phyloP scores from a whole-genome alignment of 2,329 filamentous ascomycete genomes.

The Gnomoniopsis smithogilvyi region DNA sequence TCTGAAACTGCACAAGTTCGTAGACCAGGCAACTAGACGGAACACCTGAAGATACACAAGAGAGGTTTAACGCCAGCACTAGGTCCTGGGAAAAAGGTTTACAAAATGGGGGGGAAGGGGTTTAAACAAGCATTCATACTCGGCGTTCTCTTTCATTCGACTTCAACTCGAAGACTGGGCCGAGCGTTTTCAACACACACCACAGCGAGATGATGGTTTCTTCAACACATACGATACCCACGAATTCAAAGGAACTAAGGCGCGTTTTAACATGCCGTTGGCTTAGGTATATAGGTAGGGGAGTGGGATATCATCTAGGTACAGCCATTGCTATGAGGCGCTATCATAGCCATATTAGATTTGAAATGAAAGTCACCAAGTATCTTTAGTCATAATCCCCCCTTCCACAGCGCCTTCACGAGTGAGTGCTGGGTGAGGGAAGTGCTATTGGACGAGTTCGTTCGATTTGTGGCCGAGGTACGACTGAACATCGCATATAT shows the following conservation, averaged over 20 bases:
- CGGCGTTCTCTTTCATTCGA: slow-evolving; percentile 9
- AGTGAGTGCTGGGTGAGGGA: too few relatives aligned
- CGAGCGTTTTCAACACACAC: slow-evolving; percentile 5
- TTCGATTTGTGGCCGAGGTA: too few relatives aligned
- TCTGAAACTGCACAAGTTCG: slow-evolving; percentile 9
- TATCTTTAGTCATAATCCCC: too few relatives aligned
- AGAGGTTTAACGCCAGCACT: slow-evolving; percentile 7
- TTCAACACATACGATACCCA: slow-evolving; percentile 14
- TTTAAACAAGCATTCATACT: neutral
- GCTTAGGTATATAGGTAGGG: neutral
- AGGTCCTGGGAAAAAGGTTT: neutral
- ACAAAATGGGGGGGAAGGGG: too few relatives aligned
- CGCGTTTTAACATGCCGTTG: slow-evolving; percentile 7
- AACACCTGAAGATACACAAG: neutral
- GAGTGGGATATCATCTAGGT: neutral
- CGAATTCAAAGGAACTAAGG: neutral
- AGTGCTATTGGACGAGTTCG: too few relatives aligned
- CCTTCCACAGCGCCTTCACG: too few relatives aligned
- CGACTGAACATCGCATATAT: too few relatives aligned
- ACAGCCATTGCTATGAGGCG: neutral
- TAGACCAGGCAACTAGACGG: neutral
- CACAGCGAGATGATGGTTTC: neutral
- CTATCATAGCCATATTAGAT: too few relatives aligned
- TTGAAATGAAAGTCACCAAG: too few relatives aligned
- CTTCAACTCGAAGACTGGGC: slow-evolving; percentile 14